phyloP scores from a whole-genome alignment of 2,329 filamentous ascomycete genomes.

The Stylonectria norvegica region DNA sequence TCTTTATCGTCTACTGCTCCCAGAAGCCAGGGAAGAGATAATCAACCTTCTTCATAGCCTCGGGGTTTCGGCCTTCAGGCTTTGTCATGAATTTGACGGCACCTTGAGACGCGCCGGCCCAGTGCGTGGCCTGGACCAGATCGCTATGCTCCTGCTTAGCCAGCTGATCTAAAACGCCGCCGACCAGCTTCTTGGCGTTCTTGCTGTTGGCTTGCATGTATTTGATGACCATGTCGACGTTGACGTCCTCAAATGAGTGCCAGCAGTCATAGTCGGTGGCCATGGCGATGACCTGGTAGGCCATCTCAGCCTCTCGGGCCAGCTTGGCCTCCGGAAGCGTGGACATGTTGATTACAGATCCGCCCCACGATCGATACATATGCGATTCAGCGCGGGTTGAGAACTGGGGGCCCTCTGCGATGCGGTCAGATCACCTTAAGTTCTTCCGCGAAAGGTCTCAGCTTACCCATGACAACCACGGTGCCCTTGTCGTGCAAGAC shows the following conservation, averaged over 20 bases:
- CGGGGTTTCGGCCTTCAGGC: conserved; percentile 65
- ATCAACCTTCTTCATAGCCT: conserved; percentile 74
- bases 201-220: conserved; percentile 92
- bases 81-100: conserved; percentile 81
- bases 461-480: conserved; percentile 81
- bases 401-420: conserved; percentile 90
- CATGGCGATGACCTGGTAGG: conserved; percentile 99
- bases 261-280: conserved; percentile 99
- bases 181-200: conserved; percentile 83
- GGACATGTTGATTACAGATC: conserved; percentile 97
- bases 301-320: conserved; percentile 91
- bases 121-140: conserved; percentile 75
- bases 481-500: conserved; percentile 80
- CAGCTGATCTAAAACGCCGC: conserved; percentile 82
- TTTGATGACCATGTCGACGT: conserved; percentile 94
- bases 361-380: conserved; percentile 92
- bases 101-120: conserved; percentile 71
- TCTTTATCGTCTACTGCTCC: conserved; percentile 32
- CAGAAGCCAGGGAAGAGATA: conserved; percentile 88
- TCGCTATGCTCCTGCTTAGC: conserved; percentile 72
- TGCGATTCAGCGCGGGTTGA: conserved; percentile 93
- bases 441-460: neutral
- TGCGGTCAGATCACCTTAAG: conserved; percentile 18
- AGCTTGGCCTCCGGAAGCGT: conserved; percentile 93
- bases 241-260: conserved; percentile 79